These are phyloP conservation scores for Bruguiera hainesii DNA, from an alignment of 441 rosid genomes.

Conservation along the genomic window DNA sequence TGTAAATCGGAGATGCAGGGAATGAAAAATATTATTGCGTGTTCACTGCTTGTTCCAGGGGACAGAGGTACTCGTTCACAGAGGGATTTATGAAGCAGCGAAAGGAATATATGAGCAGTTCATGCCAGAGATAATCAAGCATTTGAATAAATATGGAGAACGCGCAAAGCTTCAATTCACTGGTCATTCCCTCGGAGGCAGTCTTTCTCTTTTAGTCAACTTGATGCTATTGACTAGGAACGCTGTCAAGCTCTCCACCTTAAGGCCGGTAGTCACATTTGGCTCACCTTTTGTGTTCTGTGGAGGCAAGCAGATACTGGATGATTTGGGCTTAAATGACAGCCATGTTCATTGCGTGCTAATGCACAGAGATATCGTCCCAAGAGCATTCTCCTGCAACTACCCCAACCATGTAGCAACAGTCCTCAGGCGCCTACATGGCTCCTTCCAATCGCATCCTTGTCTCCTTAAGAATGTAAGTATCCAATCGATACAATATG, in stretches of 20 bases:
- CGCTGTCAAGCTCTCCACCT: conserved; percentile 47
- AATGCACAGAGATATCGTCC: conserved; percentile 95
- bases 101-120: conserved; percentile 81
- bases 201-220: conserved; percentile 69
- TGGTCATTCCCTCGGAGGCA: conserved; percentile 94
- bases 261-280: conserved; percentile 69
- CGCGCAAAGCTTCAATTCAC: conserved; percentile 78
- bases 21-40: background rate
- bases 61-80: conserved; percentile 72
- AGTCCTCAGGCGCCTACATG: conserved; percentile 69
- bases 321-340: conserved; percentile 69
- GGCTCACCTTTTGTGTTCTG: conserved; percentile 91
- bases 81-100: conserved; percentile 95
- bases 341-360: conserved; percentile 60
- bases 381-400: conserved; percentile 93
- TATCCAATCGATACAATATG: background rate
- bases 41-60: conserved; percentile 34
- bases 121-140: conserved; percentile 69
- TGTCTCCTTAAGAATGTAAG: conserved; percentile 72
- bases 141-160: conserved; percentile 53
- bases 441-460: conserved; percentile 75
- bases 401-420: conserved; percentile 74
- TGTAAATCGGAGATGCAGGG: background rate
- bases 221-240: conserved; percentile 67
- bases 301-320: conserved; percentile 68